phyloP scores from a whole-genome alignment of 2,329 filamentous ascomycete genomes.

The Exserohilum turcica region DNA sequence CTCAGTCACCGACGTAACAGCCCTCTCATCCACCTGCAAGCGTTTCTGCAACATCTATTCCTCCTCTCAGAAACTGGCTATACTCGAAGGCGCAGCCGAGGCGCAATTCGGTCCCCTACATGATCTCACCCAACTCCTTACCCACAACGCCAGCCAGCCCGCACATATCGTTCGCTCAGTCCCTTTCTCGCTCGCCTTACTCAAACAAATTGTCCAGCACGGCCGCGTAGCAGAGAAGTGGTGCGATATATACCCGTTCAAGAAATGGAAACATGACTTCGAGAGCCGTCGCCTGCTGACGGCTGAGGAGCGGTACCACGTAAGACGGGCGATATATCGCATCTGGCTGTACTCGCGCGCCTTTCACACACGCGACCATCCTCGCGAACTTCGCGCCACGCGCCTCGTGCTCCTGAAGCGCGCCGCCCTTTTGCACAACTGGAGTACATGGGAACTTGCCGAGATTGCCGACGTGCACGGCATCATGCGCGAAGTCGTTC shows the following conservation, averaged over 20 bases:
- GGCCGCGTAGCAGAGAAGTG: conserved; percentile 63
- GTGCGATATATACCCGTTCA: conserved; percentile 66
- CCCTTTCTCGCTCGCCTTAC: conserved; percentile 60
- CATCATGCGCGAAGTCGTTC: conserved; percentile 61
- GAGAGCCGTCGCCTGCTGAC: conserved; percentile 61
- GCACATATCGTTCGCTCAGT: conserved; percentile 60
- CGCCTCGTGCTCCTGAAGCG: conserved; percentile 57
- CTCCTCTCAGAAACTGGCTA: conserved; percentile 59
- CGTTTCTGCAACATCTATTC: conserved; percentile 60
- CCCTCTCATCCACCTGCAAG: conserved; percentile 60
- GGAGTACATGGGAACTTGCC: conserved; percentile 60
- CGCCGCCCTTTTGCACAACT: conserved; percentile 63
- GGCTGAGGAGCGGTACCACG: conserved; percentile 54
- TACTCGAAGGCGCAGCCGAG: conserved; percentile 60
- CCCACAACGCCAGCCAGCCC: conserved; percentile 64
- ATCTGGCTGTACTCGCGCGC: conserved; percentile 65
- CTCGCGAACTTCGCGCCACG: conserved; percentile 57
- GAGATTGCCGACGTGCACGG: conserved; percentile 64
- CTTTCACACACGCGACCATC: conserved; percentile 60
- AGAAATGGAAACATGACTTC: conserved; percentile 66
- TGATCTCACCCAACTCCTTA: conserved; percentile 64
- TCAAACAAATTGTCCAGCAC: conserved; percentile 60
- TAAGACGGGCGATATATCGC: conserved; percentile 64
- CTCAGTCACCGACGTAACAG: conserved; percentile 59
- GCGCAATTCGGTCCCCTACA: conserved; percentile 62